Conservation (phyloP, 2,329 filamentous ascomycete species). For the Colletotrichum scovillei region DNA sequence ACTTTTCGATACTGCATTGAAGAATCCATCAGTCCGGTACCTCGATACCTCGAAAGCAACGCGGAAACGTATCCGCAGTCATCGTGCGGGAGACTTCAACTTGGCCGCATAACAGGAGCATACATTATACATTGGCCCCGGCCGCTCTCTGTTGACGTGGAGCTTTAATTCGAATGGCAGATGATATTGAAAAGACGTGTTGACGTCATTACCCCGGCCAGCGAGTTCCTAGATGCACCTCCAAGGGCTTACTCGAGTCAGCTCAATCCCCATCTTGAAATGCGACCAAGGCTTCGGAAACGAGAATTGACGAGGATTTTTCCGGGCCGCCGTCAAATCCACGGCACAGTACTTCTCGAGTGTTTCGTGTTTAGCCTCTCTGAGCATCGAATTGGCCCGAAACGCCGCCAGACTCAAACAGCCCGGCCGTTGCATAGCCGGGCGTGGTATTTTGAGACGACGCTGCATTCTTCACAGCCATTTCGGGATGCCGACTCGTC, state of each 20-base stretch:
- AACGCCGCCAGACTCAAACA: conserved; percentile 1
- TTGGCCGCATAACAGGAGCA: background rate
- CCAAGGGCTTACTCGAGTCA: background rate
- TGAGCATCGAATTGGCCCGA: conserved; percentile 4
- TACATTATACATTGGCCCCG: background rate
- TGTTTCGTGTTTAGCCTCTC: conserved; percentile 25
- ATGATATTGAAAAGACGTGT: background rate
- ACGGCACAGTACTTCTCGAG: conserved; percentile 10
- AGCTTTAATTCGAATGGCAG: background rate
- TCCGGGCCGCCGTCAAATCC: background rate
- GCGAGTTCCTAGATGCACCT: background rate
- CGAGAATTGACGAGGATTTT: background rate
- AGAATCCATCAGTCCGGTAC: background rate
- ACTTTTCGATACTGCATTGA: conserved; percentile 8
- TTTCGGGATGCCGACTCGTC: background rate
- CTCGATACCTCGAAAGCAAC: background rate
- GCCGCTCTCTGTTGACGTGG: background rate
- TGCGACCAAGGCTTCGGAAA: background rate
- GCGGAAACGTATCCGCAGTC: background rate
- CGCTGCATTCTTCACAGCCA: background rate
- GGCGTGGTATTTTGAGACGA: background rate
- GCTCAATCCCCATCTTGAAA: background rate
- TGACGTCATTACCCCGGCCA: background rate
- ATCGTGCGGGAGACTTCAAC: background rate
- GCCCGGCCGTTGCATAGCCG: background rate